Evolutionary conservation across 129 eudicot species (phyloP), one percentile per base, ranked within the genome.

Genomic region (Rutidosis leptorrhynchoides): DNA sequence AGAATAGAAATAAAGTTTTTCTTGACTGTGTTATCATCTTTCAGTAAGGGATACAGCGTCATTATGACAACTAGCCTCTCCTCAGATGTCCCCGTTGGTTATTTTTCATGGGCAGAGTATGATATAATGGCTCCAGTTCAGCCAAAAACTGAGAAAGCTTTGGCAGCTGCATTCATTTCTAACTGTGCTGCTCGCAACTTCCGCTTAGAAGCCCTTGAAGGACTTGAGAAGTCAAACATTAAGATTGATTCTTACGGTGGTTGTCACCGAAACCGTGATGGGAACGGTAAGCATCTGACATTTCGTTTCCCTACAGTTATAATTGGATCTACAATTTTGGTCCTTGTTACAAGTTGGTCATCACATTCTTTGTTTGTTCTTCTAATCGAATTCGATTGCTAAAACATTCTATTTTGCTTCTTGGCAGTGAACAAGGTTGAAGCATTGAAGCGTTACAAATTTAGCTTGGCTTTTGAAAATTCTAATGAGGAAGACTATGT

Each of bases 31-130:
- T 28, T 58, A 22, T 64, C 22, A 66, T 82, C 23, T 77, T 21
- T 69, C 81, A 92, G 96, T 68, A 81, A 65, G 75, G 98, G 98
- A n/a, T 88, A 77, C 79, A 70, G 69, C 48, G 45, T 92, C 71
- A 74, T 92, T 20, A 92, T 92, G 98, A 92, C 98, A 3, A 92
- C 98, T 51, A 92, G 96, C 74, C 98, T 92, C 67, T 85, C 96
- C 30, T 92, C 98, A 25, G 96, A 92, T 83, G 96, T 88, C 49
- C 98, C 96, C n/a, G 96, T 88, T 70, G 98, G 98, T 62, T 92
- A 92, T 62, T 92, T 88, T 73, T 88, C 98, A 42, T 92, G 98
- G 98, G 95, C 96, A 2, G 98, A 92, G 77, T 92, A 92, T 78
- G 96, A 88, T 68, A 81, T 92, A 62, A 92, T 92, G 98, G 98